Evolutionary conservation across 306 rosid genomes (phyloP).

Genomic region (Lablab purpureus): DNA sequence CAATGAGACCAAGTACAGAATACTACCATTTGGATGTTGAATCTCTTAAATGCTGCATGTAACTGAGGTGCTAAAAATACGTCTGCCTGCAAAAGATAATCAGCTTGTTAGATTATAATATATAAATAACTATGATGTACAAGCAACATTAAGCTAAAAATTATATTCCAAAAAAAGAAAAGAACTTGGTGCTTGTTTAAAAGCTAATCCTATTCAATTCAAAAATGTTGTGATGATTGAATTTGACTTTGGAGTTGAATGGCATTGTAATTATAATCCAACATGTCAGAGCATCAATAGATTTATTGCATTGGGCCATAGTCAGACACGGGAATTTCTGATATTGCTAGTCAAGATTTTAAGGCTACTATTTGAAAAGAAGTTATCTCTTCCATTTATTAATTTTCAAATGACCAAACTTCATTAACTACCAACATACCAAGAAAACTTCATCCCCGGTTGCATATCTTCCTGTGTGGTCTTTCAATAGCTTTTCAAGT

Average conservation of each 20-base stretch:
- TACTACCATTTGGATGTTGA: constrained; percentile 73
- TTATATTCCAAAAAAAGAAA: constrained; percentile 30
- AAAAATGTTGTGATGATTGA: constrained; percentile 23
- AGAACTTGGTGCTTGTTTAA: constrained; percentile 26
- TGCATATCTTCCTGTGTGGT: constrained; percentile 55
- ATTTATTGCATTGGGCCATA: constrained; percentile 15
- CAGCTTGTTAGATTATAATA: constrained; percentile 28
- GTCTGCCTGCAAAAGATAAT: constrained; percentile 83
- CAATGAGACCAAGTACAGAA: constrained; percentile 18
- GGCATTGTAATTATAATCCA: constrained; percentile 5
- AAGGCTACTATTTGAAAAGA: constrained; percentile 11
- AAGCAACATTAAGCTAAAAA: constrained; percentile 18
- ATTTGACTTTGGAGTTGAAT: constrained; percentile 32
- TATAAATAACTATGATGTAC: constrained; percentile 11
- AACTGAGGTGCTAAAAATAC: constrained; percentile 89
- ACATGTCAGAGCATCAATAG: constrained; percentile 22
- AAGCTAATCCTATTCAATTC: constrained; percentile 16
- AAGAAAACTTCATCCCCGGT: constrained; percentile 58
- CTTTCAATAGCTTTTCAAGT: constrained; percentile 58
- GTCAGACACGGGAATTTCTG: constrained; percentile 14
- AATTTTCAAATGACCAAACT: constrained; percentile 26
- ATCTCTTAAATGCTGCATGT: constrained; percentile 46
- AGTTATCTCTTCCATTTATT: constrained; percentile 6
- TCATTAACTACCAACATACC: constrained; percentile 37
- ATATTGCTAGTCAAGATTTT: constrained; percentile 3